A percentile compares a stretch with the other conserved stretches of the same genome.
phyloP scores from a whole-genome alignment of 768 basidiomycete species.

The Trametes meyenii region DNA sequence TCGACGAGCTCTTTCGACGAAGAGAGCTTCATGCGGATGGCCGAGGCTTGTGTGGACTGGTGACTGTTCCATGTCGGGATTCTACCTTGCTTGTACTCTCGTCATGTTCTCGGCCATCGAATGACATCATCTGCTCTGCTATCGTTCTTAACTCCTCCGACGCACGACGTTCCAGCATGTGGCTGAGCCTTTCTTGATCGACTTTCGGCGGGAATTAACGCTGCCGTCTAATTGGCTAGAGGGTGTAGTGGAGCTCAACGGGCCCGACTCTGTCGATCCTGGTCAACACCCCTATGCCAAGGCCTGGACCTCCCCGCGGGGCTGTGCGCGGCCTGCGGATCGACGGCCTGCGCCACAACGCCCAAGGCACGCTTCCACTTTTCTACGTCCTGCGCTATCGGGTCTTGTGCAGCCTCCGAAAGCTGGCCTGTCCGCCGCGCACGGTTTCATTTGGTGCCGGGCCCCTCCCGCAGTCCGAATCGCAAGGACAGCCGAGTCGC shows the following conservation, averaged over 20 bases:
- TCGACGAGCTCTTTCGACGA: constrained; percentile 25
- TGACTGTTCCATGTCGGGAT: constrained; percentile 8
- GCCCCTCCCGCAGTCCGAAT: constrained; percentile 1
- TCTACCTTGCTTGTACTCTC: not conserved
- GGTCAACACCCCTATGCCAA: no score
- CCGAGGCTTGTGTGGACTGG: constrained; percentile 25
- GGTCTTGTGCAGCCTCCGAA: not conserved
- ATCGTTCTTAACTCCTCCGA: not conserved
- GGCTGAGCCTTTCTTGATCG: no score
- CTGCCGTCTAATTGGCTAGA: not conserved
- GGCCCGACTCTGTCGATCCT: no score
- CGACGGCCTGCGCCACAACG: not conserved
- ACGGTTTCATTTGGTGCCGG: not conserved
- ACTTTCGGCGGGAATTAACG: no score
- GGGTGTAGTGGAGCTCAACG: no score
- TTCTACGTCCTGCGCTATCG: not conserved
- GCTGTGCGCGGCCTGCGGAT: not conserved
- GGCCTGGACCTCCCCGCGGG: no score
- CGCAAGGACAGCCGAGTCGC: not conserved
- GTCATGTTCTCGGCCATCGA: not conserved
- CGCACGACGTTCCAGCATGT: no score
- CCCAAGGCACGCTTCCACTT: no score
- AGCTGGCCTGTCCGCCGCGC: not conserved
- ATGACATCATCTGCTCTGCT: not conserved
- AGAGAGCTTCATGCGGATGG: constrained; percentile 29